These are phyloP conservation scores for Graphiopsis chlorocephala DNA, from an alignment of 2,329 filamentous ascomycete genomes.

Conservation along the genomic window DNA sequence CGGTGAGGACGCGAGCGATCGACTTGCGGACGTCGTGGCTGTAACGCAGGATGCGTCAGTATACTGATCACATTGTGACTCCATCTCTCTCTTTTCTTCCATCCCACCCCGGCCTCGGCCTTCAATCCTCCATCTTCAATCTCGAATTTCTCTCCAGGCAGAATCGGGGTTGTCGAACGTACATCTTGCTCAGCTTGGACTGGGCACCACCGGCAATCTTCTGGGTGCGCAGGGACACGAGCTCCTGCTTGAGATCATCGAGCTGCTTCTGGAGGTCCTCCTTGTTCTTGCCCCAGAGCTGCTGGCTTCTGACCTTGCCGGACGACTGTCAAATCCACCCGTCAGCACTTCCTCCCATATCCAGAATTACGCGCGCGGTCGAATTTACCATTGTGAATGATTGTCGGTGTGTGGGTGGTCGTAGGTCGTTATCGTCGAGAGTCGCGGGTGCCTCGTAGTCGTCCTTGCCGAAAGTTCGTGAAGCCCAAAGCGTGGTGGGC, in stretches of 20 bases:
- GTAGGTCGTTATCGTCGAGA: conserved; percentile 15
- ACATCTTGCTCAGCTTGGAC: conserved; percentile 98
- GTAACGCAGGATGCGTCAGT: conserved; percentile 24
- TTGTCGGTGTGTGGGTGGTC: conserved; percentile 19
- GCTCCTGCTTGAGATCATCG: conserved; percentile 91
- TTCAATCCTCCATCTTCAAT: conserved; percentile 15
- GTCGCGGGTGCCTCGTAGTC: conserved; percentile 19
- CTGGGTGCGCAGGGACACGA: conserved; percentile 94
- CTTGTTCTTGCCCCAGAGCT: conserved; percentile 99
- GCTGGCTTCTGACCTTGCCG: conserved; percentile 84
- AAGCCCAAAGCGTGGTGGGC: background rate
- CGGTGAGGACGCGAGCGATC: conserved; percentile 95
- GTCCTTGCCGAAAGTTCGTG: conserved; percentile 6
- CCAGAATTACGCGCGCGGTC: conserved; percentile 10
- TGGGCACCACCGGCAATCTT: conserved; percentile 92
- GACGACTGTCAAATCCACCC: conserved; percentile 49
- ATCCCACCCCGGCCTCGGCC: background rate
- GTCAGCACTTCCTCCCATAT: conserved; percentile 24
- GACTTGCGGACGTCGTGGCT: conserved; percentile 99
- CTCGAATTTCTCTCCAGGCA: conserved; percentile 3
- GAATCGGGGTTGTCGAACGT: conserved; percentile 41
- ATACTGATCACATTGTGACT: conserved; percentile 17
- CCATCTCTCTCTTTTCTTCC: conserved; percentile 12
- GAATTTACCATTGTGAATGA: conserved; percentile 30
- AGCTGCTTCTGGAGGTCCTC: conserved; percentile 96